Base-by-base conservation (phyloP, 2,329 filamentous ascomycete genomes). In the Blumeria graminis region DNA sequence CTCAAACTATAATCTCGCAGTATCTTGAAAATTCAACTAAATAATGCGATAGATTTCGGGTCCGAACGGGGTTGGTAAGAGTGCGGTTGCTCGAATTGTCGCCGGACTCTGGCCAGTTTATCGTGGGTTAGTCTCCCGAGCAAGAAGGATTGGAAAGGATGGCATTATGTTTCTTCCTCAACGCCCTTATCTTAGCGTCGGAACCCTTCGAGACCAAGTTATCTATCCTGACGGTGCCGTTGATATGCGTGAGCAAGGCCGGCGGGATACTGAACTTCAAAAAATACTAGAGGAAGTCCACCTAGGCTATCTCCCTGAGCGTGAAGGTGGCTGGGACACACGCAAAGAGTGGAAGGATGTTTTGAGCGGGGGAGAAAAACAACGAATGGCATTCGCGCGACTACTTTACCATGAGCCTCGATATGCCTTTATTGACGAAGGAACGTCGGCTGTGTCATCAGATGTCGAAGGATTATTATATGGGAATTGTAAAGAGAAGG, bases 161-260 rank as follows among this genome's bases (percentile, higher is more conserved):
- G 92, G 92, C 58, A 94, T 98, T 71, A 96, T 98, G 89, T 96
- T 98, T 70, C 76, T 98, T 10, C 92, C 92, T 0, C 92, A 98
- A 68, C 77, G 90, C 14, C 88, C 90, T 0, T 96, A 96, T 65
- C 77, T 96, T 36, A 90, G 82, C 67, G 84, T 90, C 22, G 92
- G 92, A 38, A 96, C 92, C 1, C 74, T 96, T 9, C 83, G 92
- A 32, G 93, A 98, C 64, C 93, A 98, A 70, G 87, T 98, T 64
- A 95, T 96, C 66, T 98, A 98, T 63, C 92, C 92, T 0, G 88
- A 98, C 63, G 90, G 87, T 6, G 90, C 94, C 66, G 73, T 89
- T 45, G 92, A 98, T 64, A 96, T 98, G 92, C 82, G 80, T 34
- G 81, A 86, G 58, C 82, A 83, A 59, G 80, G 83, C 14, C 81